Percentiles rank a stretch among this genome's conserved stretches.
Conservation (phyloP, 2,329 filamentous ascomycete genomes). For the Xylaria sp. region DNA sequence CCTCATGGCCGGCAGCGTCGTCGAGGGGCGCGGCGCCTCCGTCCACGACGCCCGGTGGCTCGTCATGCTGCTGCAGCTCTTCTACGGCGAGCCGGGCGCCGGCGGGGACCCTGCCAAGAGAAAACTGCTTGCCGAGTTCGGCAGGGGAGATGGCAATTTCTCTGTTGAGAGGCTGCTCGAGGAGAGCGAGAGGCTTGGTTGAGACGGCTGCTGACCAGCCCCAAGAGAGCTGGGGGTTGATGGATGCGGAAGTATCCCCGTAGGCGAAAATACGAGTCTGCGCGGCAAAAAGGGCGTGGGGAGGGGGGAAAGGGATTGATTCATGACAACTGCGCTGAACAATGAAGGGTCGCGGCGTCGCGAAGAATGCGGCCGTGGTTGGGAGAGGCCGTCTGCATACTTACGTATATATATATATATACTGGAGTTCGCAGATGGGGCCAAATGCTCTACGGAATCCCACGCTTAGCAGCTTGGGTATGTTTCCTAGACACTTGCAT, state of each 20-base stretch:
- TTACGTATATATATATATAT: background rate
- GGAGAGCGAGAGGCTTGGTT: conserved; percentile 84
- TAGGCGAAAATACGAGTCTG: background rate
- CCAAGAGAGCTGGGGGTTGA: background rate
- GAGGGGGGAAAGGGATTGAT: background rate
- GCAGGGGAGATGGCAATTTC: conserved; percentile 79
- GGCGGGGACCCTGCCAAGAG: conserved; percentile 71
- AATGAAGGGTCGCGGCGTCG: background rate
- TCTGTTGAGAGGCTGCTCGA: conserved; percentile 86
- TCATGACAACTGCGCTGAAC: background rate
- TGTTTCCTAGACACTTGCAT: background rate
- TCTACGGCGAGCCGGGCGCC: conserved; percentile 73
- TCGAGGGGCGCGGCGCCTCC: conserved; percentile 78
- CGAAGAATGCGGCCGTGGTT: background rate
- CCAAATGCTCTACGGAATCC: background rate
- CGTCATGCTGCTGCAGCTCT: conserved; percentile 91
- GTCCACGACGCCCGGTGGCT: conserved; percentile 89
- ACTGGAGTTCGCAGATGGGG: background rate
- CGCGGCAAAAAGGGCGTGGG: background rate
- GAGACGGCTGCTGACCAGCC: conserved; percentile 12
- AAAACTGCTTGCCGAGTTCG: conserved; percentile 83
- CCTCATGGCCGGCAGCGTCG: conserved; percentile 83
- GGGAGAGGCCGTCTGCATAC: background rate
- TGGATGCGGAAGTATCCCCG: background rate
- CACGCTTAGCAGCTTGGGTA: background rate